These are phyloP conservation scores for Antarctomyces pellizariae DNA, from an alignment of 495 filamentous ascomycete genomes.

Conservation along the genomic window DNA sequence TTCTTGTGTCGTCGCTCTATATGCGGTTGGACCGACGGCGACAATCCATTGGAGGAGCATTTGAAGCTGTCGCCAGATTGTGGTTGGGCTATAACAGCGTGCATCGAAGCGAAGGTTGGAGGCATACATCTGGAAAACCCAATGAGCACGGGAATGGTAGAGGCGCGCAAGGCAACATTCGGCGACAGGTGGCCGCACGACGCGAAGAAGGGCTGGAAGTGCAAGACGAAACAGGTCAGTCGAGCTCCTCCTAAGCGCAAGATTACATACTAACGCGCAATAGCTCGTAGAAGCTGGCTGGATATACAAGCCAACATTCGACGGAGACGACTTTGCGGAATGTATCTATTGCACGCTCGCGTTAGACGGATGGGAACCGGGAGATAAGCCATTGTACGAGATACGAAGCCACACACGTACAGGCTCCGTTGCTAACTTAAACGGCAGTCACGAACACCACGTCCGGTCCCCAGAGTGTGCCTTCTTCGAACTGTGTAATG, in stretches of 20 bases:
- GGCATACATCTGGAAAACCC: slow-evolving; percentile 50
- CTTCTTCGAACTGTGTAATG: slow-evolving; percentile 43
- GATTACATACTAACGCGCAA: not conserved
- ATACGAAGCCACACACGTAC: slow-evolving; percentile 7
- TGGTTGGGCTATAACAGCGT: slow-evolving; percentile 66
- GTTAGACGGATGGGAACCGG: slow-evolving; percentile 79
- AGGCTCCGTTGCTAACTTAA: slow-evolving; percentile 8
- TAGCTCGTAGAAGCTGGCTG: slow-evolving; percentile 84
- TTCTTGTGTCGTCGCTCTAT: slow-evolving; percentile 60
- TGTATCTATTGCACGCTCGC: slow-evolving; percentile 74
- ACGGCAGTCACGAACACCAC: slow-evolving; percentile 65
- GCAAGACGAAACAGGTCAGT: slow-evolving; percentile 63
- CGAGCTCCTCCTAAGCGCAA: not conserved
- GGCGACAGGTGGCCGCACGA: slow-evolving; percentile 67
- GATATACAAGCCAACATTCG: slow-evolving; percentile 68
- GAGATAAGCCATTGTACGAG: slow-evolving; percentile 63
- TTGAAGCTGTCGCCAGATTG: slow-evolving; percentile 58
- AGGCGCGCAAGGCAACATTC: slow-evolving; percentile 66
- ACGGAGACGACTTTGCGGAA: slow-evolving; percentile 60
- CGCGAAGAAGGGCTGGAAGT: slow-evolving; percentile 64
- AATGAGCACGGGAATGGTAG: slow-evolving; percentile 35
- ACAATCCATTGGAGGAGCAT: slow-evolving; percentile 65
- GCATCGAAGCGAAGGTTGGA: slow-evolving; percentile 40
- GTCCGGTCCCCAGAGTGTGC: slow-evolving; percentile 53
- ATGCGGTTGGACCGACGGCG: slow-evolving; percentile 72